Evolutionary conservation across 148 eudicot species (phyloP).

Genomic region (Simmondsia chinensis): DNA sequence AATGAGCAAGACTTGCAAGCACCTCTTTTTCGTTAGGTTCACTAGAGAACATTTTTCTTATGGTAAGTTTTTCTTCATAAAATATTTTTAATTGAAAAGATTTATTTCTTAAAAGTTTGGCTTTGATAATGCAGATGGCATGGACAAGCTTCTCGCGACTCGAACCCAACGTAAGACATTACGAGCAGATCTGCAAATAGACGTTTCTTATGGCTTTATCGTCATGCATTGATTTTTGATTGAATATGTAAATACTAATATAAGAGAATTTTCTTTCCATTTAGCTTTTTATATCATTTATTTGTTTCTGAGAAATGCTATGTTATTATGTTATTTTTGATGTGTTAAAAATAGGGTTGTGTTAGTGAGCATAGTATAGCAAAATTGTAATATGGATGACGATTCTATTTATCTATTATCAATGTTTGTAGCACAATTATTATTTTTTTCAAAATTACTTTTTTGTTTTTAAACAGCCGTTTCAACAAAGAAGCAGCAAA

Average conservation of each 20-base stretch:
- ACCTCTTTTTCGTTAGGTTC: neutral
- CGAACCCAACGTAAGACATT: conserved; percentile 28
- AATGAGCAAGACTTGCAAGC: too few species aligned
- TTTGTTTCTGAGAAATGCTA: too few species aligned
- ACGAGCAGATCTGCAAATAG: conserved; percentile 10
- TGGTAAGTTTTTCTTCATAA: neutral
- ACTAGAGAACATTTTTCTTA: neutral
- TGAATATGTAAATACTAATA: conserved; percentile 39
- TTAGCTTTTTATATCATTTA: neutral
- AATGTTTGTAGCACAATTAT: too few species aligned
- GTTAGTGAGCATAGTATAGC: too few species aligned
- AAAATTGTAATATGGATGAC: too few species aligned
- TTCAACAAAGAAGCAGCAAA: too few species aligned
- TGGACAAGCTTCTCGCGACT: conserved; percentile 78
- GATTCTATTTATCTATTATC: too few species aligned
- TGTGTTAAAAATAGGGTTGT: too few species aligned
- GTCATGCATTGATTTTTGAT: conserved; percentile 21
- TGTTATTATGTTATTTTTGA: too few species aligned
- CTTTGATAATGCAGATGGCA: conserved; percentile 71
- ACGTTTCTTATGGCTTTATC: conserved; percentile 16
- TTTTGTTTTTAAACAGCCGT: too few species aligned
- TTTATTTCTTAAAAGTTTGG: neutral
- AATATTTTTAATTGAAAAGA: neutral
- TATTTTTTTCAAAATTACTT: too few species aligned
- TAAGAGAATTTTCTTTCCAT: conserved; percentile 1